Percentiles rank a stretch among this genome's conserved stretches.
Conservation (phyloP, 768 basidiomycete species). For the Mycena rebaudengoi region DNA sequence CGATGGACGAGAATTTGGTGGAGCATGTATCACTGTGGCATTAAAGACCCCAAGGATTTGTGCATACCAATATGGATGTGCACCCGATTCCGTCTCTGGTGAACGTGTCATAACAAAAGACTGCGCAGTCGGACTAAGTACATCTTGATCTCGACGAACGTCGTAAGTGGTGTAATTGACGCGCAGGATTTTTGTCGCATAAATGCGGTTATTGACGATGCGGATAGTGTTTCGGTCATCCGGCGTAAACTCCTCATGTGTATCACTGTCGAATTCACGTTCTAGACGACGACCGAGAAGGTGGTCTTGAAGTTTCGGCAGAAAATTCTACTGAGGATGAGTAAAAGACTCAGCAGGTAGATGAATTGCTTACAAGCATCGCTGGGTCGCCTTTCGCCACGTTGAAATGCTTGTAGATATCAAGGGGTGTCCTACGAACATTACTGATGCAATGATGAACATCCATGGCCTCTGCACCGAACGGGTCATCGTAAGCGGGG, state of each 20-base stretch:
- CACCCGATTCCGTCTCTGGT: constrained; percentile 19
- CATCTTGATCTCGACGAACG: constrained; percentile 40
- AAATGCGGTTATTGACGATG: constrained; percentile 36
- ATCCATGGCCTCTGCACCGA: neutral
- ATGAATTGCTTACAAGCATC: constrained; percentile 23
- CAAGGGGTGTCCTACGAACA: constrained; percentile 25
- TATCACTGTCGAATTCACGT: constrained; percentile 39
- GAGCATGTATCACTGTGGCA: constrained; percentile 18
- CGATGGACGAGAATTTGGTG: neutral
- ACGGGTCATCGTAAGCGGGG: neutral
- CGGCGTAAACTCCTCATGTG: constrained; percentile 30
- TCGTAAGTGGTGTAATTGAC: constrained; percentile 50
- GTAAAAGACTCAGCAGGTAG: constrained; percentile 12
- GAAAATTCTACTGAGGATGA: constrained; percentile 32
- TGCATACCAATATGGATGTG: constrained; percentile 35
- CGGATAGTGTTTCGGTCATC: constrained; percentile 29
- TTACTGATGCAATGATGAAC: constrained; percentile 30
- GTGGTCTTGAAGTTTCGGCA: constrained; percentile 44
- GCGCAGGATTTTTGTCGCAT: constrained; percentile 33
- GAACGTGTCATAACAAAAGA: constrained; percentile 33
- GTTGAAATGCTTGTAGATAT: constrained; percentile 31
- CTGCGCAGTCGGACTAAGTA: constrained; percentile 35
- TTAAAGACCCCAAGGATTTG: constrained; percentile 35
- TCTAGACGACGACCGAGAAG: constrained; percentile 38
- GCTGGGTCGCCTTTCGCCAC: constrained; percentile 25